Evolutionary conservation across 495 filamentous ascomycete species (phyloP).

Genomic region (Sordaria brevicollis): DNA sequence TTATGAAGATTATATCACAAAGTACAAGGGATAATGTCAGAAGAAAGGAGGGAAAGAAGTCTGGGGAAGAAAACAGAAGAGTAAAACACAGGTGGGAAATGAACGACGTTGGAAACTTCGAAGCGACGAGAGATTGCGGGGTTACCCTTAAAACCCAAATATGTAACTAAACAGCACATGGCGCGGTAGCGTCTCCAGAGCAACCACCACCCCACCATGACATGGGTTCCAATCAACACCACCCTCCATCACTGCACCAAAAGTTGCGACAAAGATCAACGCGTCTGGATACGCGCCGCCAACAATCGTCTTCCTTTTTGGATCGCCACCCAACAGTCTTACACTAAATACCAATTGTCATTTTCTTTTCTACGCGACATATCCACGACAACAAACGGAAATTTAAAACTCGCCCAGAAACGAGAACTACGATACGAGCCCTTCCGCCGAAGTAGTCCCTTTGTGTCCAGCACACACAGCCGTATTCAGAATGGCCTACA

Average conservation of each 20-base stretch:
- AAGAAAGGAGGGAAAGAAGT: background rate
- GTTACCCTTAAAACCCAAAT: background rate
- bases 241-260: background rate
- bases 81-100: background rate
- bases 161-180: background rate
- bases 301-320: background rate
- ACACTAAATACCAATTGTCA: background rate
- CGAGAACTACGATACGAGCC: background rate
- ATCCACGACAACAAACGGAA: background rate
- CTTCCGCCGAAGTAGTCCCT: background rate
- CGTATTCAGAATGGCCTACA: constrained; percentile 50
- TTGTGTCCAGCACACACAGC: background rate
- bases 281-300: background rate
- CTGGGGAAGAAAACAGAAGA: background rate
- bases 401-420: no score
- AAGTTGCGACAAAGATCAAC: background rate
- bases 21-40: no score
- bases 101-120: background rate
- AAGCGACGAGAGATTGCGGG: background rate
- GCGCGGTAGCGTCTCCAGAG: background rate
- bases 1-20: no score
- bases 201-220: background rate
- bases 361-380: background rate
- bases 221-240: background rate
- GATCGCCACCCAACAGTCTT: background rate